Conservation (phyloP, 2,329 filamentous ascomycete genomes). For the Colletotrichum sp. region DNA sequence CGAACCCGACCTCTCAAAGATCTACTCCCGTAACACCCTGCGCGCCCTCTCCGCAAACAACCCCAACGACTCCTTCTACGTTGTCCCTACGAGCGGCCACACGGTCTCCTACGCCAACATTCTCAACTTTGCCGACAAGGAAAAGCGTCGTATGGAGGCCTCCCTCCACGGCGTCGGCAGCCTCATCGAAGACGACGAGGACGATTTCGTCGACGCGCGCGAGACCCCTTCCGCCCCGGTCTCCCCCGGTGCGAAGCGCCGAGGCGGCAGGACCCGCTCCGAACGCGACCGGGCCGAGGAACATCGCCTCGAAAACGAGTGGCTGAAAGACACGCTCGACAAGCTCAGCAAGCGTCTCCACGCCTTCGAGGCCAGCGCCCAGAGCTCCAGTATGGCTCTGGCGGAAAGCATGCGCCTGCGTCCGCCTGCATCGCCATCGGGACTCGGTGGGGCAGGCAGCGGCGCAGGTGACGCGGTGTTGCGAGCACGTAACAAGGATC, state of each 20-base stretch:
- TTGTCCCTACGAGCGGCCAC: constrained; percentile 89
- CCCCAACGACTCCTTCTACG: constrained; percentile 83
- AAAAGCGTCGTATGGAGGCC: constrained; percentile 63
- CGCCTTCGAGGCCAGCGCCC: constrained; percentile 90
- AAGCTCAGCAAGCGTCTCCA: constrained; percentile 87
- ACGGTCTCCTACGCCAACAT: constrained; percentile 95
- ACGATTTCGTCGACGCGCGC: constrained; percentile 88
- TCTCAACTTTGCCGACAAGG: constrained; percentile 71
- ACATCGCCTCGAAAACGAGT: constrained; percentile 85
- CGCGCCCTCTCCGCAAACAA: constrained; percentile 73
- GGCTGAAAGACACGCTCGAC: constrained; percentile 84
- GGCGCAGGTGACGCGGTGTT: constrained; percentile 39
- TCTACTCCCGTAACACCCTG: constrained; percentile 87
- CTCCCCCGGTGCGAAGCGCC: constrained; percentile 45
- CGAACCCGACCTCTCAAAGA: constrained; percentile 79
- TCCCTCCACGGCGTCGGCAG: constrained; percentile 49
- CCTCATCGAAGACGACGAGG: constrained; percentile 69
- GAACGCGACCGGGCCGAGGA: constrained; percentile 74
- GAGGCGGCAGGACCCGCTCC: constrained; percentile 42
- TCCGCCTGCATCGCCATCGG: constrained; percentile 58
- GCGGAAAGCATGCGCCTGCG: constrained; percentile 80
- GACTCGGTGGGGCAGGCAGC: constrained; percentile 27
- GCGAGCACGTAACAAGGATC: constrained; percentile 60
- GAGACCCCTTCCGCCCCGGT: constrained; percentile 61
- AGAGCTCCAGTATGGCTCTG: constrained; percentile 83